Evolutionary conservation across 768 basidiomycete species (phyloP).

Genomic region (Trametes gibbosa): DNA sequence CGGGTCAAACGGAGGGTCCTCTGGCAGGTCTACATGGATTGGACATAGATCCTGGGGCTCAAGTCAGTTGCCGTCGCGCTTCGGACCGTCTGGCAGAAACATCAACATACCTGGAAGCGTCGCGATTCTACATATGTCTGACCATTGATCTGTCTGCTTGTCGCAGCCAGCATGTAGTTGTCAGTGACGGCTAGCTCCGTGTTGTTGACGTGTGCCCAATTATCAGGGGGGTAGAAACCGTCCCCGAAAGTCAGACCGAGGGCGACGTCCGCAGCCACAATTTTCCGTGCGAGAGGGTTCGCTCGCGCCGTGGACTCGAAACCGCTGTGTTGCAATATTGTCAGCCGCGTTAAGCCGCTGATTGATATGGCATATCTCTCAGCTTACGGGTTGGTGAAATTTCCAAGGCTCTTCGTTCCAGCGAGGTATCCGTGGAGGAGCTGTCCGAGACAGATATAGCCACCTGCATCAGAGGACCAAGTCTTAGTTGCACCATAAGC

Average conservation of each 20-base stretch:
- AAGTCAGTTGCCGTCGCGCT: neutral
- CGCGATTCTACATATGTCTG: conserved; percentile 30
- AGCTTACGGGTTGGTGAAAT: conserved; percentile 50
- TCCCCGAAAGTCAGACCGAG: conserved; percentile 36
- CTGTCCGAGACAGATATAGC: conserved; percentile 59
- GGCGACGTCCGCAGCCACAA: conserved; percentile 50
- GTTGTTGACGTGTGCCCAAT: conserved; percentile 40
- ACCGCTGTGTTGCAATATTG: conserved; percentile 36
- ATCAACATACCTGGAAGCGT: conserved; percentile 32
- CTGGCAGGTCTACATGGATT: conserved; percentile 37
- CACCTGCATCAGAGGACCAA: conserved; percentile 39
- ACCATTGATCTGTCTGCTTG: conserved; percentile 30
- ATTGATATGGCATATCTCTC: neutral
- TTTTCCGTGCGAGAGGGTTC: conserved; percentile 57
- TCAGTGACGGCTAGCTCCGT: conserved; percentile 22
- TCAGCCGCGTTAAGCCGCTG: conserved; percentile 2
- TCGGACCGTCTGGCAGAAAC: conserved; percentile 28
- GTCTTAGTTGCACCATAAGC: neutral
- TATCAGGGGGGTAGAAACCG: conserved; percentile 48
- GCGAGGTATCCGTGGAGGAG: conserved; percentile 58
- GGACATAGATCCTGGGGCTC: conserved; percentile 35
- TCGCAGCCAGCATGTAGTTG: conserved; percentile 33
- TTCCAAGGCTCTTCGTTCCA: conserved; percentile 35
- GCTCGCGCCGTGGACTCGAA: conserved; percentile 55
- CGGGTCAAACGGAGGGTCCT: conserved; percentile 45